A percentile compares a stretch with the other conserved stretches of the same genome.
These are phyloP conservation scores for Casaregolazyma suthepensis DNA, from an alignment of 1,139 yeast species.

Conservation along the genomic window DNA sequence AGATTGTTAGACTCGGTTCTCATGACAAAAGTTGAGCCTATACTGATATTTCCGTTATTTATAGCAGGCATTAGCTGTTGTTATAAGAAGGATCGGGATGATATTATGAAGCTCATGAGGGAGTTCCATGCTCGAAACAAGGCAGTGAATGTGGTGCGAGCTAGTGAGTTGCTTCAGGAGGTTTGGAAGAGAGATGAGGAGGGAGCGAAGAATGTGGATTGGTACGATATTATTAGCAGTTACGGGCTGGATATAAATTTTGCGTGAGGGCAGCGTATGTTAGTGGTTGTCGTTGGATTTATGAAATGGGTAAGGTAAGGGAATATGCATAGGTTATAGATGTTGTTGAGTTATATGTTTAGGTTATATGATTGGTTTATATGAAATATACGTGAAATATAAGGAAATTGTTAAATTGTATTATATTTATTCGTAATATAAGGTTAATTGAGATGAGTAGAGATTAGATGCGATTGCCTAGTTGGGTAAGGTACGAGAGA, in stretches of 20 bases:
- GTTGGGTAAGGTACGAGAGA: not conserved
- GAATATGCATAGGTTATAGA: too few species aligned
- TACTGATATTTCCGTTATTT: conserved; percentile 68
- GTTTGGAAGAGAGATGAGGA: conserved; percentile 47
- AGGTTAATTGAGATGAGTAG: not conserved
- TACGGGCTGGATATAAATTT: conserved; percentile 77
- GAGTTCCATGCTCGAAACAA: conserved; percentile 55
- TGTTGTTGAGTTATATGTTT: too few species aligned
- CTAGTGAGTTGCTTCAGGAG: conserved; percentile 52
- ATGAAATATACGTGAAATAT: too few species aligned
- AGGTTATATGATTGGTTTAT: too few species aligned
- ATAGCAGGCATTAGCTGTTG: conserved; percentile 70
- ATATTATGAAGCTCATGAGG: conserved; percentile 50
- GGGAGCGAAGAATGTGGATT: conserved; percentile 50
- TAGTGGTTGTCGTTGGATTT: not conserved
- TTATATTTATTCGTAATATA: not conserved
- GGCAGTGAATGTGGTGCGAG: conserved; percentile 61
- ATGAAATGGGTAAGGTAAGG: not conserved
- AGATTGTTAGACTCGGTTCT: conserved; percentile 56
- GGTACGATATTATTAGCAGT: conserved; percentile 60
- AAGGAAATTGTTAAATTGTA: too few species aligned
- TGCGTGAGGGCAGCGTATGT: conserved; percentile 37
- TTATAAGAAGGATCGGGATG: conserved; percentile 37
- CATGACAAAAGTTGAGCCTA: conserved; percentile 64
- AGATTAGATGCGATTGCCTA: not conserved